These are phyloP conservation scores for Avena insularis DNA, from an alignment of 176 grass and related monocot species.

Conservation along the genomic window DNA sequence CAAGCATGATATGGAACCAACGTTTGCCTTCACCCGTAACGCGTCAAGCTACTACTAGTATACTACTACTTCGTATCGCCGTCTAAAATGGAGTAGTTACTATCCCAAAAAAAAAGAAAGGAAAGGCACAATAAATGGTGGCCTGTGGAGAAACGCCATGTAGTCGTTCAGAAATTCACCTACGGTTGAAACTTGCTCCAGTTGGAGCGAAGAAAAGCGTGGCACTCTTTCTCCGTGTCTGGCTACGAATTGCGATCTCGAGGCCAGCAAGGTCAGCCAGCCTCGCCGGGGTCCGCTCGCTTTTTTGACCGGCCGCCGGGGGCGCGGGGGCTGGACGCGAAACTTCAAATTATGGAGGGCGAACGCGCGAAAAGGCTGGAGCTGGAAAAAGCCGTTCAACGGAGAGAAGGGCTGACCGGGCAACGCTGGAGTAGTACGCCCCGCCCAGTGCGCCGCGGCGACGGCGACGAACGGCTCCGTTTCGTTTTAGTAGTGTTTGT, in stretches of 20 bases:
- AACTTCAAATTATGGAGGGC: neutral
- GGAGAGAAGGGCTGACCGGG: slow-evolving; percentile 13
- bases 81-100: too few relatives aligned
- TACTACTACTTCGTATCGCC: too few relatives aligned
- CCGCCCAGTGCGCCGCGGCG: neutral
- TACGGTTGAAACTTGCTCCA: neutral
- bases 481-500: neutral
- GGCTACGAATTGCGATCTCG: too few relatives aligned
- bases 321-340: neutral
- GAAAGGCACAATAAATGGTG: neutral
- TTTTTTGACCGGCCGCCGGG: neutral
- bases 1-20: too few relatives aligned
- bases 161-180: neutral
- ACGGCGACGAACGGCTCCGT: neutral
- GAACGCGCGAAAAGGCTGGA: neutral
- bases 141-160: neutral
- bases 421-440: too few relatives aligned
- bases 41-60: too few relatives aligned
- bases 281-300: neutral
- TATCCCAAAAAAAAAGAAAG: too few relatives aligned
- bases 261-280: too few relatives aligned
- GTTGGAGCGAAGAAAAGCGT: neutral
- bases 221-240: neutral
- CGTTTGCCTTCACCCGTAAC: too few relatives aligned
- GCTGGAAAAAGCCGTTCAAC: slow-evolving; percentile 15